Conservation (phyloP, 2,329 filamentous ascomycete genomes). For the Monilinia polystroma region DNA sequence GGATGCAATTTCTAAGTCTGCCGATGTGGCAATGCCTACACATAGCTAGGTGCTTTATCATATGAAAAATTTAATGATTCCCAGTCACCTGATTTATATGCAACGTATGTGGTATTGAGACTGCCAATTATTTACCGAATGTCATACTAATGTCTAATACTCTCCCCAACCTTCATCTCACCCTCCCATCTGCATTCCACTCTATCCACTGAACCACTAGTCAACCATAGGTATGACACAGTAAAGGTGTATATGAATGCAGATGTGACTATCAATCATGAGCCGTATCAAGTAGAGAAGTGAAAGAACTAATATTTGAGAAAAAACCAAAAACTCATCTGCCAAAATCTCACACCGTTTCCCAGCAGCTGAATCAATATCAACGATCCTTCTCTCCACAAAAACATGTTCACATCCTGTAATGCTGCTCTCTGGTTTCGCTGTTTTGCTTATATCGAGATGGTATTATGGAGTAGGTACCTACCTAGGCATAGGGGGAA, state of each 20-base stretch:
- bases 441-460: too few species aligned
- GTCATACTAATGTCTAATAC: not conserved
- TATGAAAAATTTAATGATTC: slow-evolving; percentile 19
- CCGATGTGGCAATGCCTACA: slow-evolving; percentile 84
- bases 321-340: too few species aligned
- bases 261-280: not conserved
- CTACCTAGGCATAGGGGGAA: too few species aligned
- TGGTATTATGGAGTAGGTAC: too few species aligned
- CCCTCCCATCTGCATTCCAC: not conserved
- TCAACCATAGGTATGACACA: not conserved
- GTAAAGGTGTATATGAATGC: not conserved
- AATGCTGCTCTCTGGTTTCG: too few species aligned
- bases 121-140: not conserved
- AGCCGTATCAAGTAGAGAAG: too few species aligned
- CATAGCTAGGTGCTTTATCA: slow-evolving; percentile 41
- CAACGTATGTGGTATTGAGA: not conserved
- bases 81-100: not conserved
- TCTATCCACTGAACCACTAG: not conserved
- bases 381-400: too few species aligned
- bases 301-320: too few species aligned
- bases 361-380: too few species aligned
- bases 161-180: not conserved
- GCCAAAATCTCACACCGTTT: too few species aligned
- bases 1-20: slow-evolving; percentile 82
- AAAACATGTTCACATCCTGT: too few species aligned